Evolutionary conservation across 441 rosid species (phyloP), one percentile per base, ranked within the genome.

Genomic region (Viola pubescens): DNA sequence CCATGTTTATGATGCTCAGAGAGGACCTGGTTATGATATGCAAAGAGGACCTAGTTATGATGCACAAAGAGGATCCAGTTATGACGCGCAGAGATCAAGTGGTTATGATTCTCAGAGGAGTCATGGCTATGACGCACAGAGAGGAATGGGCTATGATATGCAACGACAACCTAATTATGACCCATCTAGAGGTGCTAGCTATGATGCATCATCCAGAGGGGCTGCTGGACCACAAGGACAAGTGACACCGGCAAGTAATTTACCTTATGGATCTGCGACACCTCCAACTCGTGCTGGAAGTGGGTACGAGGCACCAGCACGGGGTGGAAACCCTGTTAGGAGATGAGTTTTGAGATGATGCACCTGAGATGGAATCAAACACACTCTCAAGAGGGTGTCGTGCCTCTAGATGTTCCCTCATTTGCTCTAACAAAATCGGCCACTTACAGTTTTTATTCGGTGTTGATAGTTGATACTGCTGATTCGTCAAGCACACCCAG

Each of bases 261-360:
- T 49, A 41, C 78, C 80, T 37, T 82, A 79, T 9, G 81, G 87
- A 51, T 70, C 90, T 63, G 80, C 79, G 60, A 81, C 94, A 58
- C 81, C 84, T 6, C 74, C 89, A 10, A 69, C 75, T 61, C 84
- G 71, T 40, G 45, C 71, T 44, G 83, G 70, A 60, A 60, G 63
- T 56, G 71, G 70, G 19, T 76, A 73, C 4, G 80, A 85, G 48
- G 67, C 73, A 43, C 66, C 81, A 38, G 61, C 75, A 50, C 71
- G 80, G 40, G 79, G 80, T 6, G 86, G 84, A 67, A 82, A 83
- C 79, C 77, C 78, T 59, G 75, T 14, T 45, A 70, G 85, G 60
- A 82, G 86, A 74, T 86, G 77, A 85, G 58, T 51, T 4, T 46
- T 12, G 9, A 48, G 43, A 41, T 10, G 13, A 48, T 12, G 51